phyloP scores from a whole-genome alignment of 1,139 yeast genomes.

The Saccharomyces hybrid region DNA sequence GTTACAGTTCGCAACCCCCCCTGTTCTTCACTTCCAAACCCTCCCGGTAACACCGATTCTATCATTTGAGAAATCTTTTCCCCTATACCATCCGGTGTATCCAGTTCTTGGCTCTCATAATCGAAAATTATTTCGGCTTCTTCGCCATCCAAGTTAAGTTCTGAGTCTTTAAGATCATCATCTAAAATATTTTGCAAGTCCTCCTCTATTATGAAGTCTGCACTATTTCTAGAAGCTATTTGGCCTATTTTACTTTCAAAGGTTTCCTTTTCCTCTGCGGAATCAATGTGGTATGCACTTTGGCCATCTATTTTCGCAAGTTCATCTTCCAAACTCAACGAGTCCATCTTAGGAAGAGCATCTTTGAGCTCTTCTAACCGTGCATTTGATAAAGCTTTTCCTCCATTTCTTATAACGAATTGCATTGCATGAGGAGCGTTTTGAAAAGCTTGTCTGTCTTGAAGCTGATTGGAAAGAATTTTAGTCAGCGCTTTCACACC shows the following conservation, averaged over 20 bases:
- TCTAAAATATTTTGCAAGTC: slow-evolving; percentile 6
- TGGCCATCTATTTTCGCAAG: slow-evolving; percentile 11
- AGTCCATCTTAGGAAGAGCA: neutral
- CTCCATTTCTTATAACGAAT: slow-evolving; percentile 18
- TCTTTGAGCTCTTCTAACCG: neutral
- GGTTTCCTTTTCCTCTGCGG: neutral
- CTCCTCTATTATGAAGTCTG: slow-evolving; percentile 1
- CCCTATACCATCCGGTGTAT: slow-evolving; percentile 25
- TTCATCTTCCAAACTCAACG: slow-evolving; percentile 6
- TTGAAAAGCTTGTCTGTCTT: slow-evolving; percentile 20
- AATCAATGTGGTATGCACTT: slow-evolving; percentile 9
- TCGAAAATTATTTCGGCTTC: slow-evolving; percentile 30
- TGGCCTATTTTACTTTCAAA: neutral
- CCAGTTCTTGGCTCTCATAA: slow-evolving; percentile 25
- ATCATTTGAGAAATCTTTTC: slow-evolving; percentile 27
- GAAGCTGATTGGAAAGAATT: slow-evolving; percentile 24
- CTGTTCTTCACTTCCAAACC: slow-evolving; percentile 20
- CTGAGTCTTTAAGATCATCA: slow-evolving; percentile 19
- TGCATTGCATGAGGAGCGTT: slow-evolving; percentile 21
- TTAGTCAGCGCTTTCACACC: slow-evolving; percentile 29
- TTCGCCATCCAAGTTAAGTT: slow-evolving; percentile 21
- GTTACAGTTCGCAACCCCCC: slow-evolving; percentile 19
- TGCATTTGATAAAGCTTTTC: neutral
- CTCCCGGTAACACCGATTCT: slow-evolving; percentile 26
- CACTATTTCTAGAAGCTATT: neutral